phyloP scores from a whole-genome alignment of 2,329 filamentous ascomycete genomes.

The Sordariomycetes sp. region DNA sequence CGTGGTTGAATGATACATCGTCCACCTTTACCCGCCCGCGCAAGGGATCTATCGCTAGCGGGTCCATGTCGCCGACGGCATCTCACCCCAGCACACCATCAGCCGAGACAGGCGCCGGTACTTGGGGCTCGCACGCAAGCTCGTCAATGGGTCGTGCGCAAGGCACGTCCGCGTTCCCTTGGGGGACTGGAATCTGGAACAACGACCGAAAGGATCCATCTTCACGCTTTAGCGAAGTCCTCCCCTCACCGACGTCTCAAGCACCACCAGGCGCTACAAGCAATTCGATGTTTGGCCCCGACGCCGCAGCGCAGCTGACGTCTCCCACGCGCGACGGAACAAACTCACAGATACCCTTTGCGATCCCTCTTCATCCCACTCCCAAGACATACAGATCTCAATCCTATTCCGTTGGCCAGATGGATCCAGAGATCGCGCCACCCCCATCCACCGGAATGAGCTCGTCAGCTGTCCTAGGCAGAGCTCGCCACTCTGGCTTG shows the following conservation, averaged over 20 bases:
- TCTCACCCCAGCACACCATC: slow-evolving; percentile 78
- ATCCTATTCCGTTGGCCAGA: slow-evolving; percentile 90
- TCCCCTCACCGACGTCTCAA: slow-evolving; percentile 64
- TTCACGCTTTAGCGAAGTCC: slow-evolving; percentile 62
- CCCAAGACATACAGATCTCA: slow-evolving; percentile 92
- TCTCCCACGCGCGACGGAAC: slow-evolving; percentile 43
- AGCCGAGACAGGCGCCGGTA: slow-evolving; percentile 44
- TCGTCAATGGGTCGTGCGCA: slow-evolving; percentile 41
- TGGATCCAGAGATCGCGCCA: slow-evolving; percentile 54
- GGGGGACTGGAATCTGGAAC: slow-evolving; percentile 81
- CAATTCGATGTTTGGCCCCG: slow-evolving; percentile 39
- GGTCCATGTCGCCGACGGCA: slow-evolving; percentile 66
- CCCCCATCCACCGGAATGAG: slow-evolving; percentile 29
- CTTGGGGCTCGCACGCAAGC: slow-evolving; percentile 46
- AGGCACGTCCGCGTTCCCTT: slow-evolving; percentile 48
- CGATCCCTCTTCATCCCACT: slow-evolving; percentile 80
- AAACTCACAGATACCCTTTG: slow-evolving; percentile 68
- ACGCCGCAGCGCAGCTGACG: slow-evolving; percentile 35
- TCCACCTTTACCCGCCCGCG: slow-evolving; percentile 47
- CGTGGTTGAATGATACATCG: slow-evolving; percentile 76
- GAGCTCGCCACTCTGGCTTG: slow-evolving; percentile 54
- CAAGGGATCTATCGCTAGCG: slow-evolving; percentile 69
- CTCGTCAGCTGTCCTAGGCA: slow-evolving; percentile 39
- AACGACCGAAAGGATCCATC: slow-evolving; percentile 69
- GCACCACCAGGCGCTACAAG: slow-evolving; percentile 33